Base-by-base conservation (phyloP, 1,284 basidiomycete species). In the Ustanciosporium gigantosporum region DNA sequence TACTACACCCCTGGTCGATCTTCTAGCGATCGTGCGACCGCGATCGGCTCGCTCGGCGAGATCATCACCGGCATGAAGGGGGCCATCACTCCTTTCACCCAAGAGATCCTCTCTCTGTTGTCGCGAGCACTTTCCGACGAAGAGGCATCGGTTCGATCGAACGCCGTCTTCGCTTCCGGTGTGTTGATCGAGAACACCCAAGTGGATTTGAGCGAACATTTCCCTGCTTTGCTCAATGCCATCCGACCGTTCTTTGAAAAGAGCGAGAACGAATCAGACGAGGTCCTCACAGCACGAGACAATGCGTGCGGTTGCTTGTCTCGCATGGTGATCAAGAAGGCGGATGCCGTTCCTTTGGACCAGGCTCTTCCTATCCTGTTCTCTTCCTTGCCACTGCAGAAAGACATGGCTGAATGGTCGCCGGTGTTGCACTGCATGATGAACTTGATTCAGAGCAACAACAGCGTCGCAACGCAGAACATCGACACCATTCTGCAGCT, bases 301-400 rank as follows among this genome's bases (percentile, higher is more conserved):
- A 99, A 99, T 78, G 95, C 95, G 11, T 86, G 88, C 23, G 95
- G 95, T 44, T 91, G 92, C 38, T 87, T 98, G 45, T 86, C 86
- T 4, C 87, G 95, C 23, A 84, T 98, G 80, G 88, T 98, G 73
- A 79, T 87, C 70, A 89, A 89, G 79, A 93, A 92, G 79, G 81
- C 85, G 5, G 79, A 82, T 5, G 90, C 88, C 4, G 80, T 98
- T 20, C 95, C 95, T 19, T 84, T 98, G 35, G 91, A 93, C 50
- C 79, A 82, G 73, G 91, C 94, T 35, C 83, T 97, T 22, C 90
- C 91, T 1, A 83, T 91, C 45, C 85, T 97, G 74, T 81, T 95
- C 53, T 83, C 82, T 25, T 87, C 88, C 32, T 83, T 98, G 34
- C 94, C 94, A 4, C 82, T 98, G 61, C 86, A 87, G 77, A 87